phyloP scores from a whole-genome alignment of 1,139 yeast genomes.

The Yamadazyma membranifaciens region DNA sequence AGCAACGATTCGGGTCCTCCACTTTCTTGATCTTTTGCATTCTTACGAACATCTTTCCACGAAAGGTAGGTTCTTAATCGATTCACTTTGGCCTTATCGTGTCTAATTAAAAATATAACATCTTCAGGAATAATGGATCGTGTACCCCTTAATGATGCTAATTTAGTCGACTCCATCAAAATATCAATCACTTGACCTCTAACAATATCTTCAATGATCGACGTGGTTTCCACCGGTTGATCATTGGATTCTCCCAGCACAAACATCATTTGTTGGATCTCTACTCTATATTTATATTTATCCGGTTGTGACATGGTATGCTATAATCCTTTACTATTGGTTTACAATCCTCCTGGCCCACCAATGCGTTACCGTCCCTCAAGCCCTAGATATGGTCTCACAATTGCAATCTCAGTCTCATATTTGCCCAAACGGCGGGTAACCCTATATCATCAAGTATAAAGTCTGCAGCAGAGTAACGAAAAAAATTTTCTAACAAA shows the following conservation, averaged over 20 bases:
- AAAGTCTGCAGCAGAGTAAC: slow-evolving; percentile 2
- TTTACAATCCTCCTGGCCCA: too few relatives aligned
- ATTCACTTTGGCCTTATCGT: slow-evolving; percentile 92
- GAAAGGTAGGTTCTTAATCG: slow-evolving; percentile 85
- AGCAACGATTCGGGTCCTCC: slow-evolving; percentile 65
- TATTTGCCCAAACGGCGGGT: not conserved
- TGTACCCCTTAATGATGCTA: slow-evolving; percentile 80
- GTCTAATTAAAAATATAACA: slow-evolving; percentile 85
- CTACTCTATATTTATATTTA: slow-evolving; percentile 75
- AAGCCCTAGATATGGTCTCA: not conserved
- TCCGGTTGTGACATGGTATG: slow-evolving; percentile 23
- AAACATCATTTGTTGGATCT: slow-evolving; percentile 98
- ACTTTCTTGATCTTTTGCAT: slow-evolving; percentile 92
- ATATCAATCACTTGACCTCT: slow-evolving; percentile 93
- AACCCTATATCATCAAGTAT: not conserved
- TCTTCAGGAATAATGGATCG: slow-evolving; percentile 90
- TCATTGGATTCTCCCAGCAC: slow-evolving; percentile 95
- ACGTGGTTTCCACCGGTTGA: slow-evolving; percentile 88
- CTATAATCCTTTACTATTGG: not conserved
- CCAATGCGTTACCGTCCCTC: not conserved
- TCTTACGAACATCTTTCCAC: slow-evolving; percentile 97
- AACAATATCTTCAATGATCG: slow-evolving; percentile 91
- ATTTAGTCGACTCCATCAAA: slow-evolving; percentile 71
- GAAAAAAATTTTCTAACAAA: slow-evolving; percentile 6
- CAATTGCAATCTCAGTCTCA: not conserved